Evolutionary conservation across 129 eudicot genomes (phyloP), one percentile per base, ranked within the genome.

Genomic region (Ambrosia artemisiifolia): DNA sequence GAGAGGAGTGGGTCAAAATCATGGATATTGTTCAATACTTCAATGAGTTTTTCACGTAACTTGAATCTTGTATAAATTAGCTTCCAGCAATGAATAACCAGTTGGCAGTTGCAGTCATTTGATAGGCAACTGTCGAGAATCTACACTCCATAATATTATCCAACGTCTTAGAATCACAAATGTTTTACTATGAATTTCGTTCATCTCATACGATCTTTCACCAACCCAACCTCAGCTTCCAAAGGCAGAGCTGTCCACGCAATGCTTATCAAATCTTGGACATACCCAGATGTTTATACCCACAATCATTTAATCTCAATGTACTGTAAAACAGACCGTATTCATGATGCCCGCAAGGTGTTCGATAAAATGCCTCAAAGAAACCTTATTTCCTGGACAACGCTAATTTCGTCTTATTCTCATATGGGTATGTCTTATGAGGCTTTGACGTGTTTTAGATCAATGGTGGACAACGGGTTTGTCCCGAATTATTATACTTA

Each of bases 331-430:
- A 73, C 82, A 9, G 61, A 74, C 24, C 67, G 60, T 13, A 50
- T 85, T 0, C 63, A 75, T 1, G 66, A 90, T 59, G 91, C 91
- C 16, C 88, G 76, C 50, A 62, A 76, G 7, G 67, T 90, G 91
- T 90, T 90, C 46, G 96, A 83, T 65, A n/a, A 46, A 79, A 87
- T 83, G 96, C 80, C 85, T 69, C 80, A 76, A 2, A 48, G 91
- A 77, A 90, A 90, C 75, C 19, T 79, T 28, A 79, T 90, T n/a
- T 75, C 96, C 0, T 90, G 96, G 96, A 83, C 91, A 0, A 76
- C 83, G 7, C 57, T 87, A 36, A 76, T 90, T 11, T 83, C 94
- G 8, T 72, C 83, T 7, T 90, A 81, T 83, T 73, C 91, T 7
- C 82, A 77, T 19, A 32, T 71, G 88, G 88, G 88, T 49, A 18